Conservation (phyloP, 2,329 filamentous ascomycete species). For the Paecilomyces variotii region DNA sequence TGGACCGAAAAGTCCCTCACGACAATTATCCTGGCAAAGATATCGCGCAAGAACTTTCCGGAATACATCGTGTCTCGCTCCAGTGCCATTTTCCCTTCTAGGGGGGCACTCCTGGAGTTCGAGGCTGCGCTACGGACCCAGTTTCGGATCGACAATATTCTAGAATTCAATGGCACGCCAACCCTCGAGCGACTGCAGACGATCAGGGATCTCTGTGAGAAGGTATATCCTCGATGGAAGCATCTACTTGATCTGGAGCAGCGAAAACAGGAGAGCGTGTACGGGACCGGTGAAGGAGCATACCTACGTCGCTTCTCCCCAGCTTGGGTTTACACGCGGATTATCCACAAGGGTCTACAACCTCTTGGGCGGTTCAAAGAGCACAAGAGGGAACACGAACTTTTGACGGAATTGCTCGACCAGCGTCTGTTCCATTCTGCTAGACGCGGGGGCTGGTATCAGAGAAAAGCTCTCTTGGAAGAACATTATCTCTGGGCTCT, state of each 20-base stretch:
- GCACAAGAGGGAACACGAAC: slow-evolving; percentile 64
- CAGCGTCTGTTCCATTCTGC: slow-evolving; percentile 81
- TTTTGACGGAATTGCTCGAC: slow-evolving; percentile 65
- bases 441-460: slow-evolving; percentile 85
- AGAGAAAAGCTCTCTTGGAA: slow-evolving; percentile 86
- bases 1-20: slow-evolving; percentile 97
- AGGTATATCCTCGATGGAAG: slow-evolving; percentile 75
- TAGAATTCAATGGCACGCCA: slow-evolving; percentile 70
- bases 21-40: slow-evolving; percentile 87
- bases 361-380: slow-evolving; percentile 76
- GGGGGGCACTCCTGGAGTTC: slow-evolving; percentile 72
- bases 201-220: slow-evolving; percentile 64
- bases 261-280: slow-evolving; percentile 66
- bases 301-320: slow-evolving; percentile 87
- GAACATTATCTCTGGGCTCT: slow-evolving; percentile 83
- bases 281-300: slow-evolving; percentile 74
- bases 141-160: slow-evolving; percentile 67
- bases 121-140: slow-evolving; percentile 79
- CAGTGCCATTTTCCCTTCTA: slow-evolving; percentile 75
- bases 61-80: slow-evolving; percentile 85
- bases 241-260: slow-evolving; percentile 64
- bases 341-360: slow-evolving; percentile 78
- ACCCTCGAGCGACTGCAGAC: slow-evolving; percentile 57
- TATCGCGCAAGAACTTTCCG: slow-evolving; percentile 79
- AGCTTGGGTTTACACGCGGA: slow-evolving; percentile 86